Percentiles rank a stretch among this genome's conserved stretches.
Conservation (phyloP, 2,329 filamentous ascomycete species). For the Thermothelomyces thermophilus region DNA sequence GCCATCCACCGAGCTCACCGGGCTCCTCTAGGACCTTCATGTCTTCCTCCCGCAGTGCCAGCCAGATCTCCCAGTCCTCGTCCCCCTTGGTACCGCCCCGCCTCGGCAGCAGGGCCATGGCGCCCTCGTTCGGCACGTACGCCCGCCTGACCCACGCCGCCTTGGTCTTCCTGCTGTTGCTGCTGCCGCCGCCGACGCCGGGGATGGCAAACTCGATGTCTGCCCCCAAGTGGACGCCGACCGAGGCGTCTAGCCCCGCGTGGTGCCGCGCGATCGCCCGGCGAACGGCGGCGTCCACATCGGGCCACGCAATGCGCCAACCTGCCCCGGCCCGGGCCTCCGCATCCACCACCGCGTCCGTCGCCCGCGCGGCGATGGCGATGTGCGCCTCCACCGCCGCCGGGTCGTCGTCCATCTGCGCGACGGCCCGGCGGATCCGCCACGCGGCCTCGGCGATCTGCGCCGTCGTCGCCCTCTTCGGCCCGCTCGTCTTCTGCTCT, state of each 20-base stretch:
- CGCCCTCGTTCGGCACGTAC: conserved; percentile 5
- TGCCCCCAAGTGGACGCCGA: neutral
- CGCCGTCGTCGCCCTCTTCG: neutral
- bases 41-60: conserved; percentile 10
- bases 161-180: neutral
- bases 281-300: neutral
- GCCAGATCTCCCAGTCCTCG: conserved; percentile 11
- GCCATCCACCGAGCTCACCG: neutral
- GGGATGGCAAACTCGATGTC: conserved; percentile 13
- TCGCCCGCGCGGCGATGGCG: neutral
- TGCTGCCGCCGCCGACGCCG: neutral
- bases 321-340: neutral
- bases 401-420: neutral
- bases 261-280: neutral
- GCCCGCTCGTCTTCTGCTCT: neutral
- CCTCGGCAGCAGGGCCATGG: conserved; percentile 6
- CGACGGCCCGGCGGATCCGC: conserved; percentile 4
- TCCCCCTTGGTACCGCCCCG: conserved; percentile 3
- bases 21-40: neutral
- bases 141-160: conserved; percentile 8
- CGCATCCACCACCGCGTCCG: neutral
- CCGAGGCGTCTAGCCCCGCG: conserved; percentile 8
- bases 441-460: conserved; percentile 2
- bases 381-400: neutral
- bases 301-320: neutral